Conservation (phyloP, 495 filamentous ascomycete species). For the Neurospora sp. region DNA sequence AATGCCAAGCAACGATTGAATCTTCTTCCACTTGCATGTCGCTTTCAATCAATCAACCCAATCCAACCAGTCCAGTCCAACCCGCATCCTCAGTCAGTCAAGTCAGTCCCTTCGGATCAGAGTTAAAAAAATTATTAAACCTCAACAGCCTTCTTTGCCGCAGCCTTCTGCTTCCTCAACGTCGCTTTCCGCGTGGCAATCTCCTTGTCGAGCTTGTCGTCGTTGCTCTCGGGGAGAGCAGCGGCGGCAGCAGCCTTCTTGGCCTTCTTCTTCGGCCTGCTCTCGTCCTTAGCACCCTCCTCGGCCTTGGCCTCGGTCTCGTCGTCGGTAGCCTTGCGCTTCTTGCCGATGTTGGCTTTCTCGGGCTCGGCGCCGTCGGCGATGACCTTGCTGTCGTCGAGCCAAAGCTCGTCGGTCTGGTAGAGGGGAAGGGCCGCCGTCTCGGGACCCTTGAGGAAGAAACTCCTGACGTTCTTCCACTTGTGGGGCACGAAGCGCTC, state of each 20-base stretch:
- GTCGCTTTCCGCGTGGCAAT: slow-evolving; percentile 50
- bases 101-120: background rate
- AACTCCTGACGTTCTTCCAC: slow-evolving; percentile 70
- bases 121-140: slow-evolving; percentile 4
- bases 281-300: slow-evolving; percentile 33
- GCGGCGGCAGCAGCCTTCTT: slow-evolving; percentile 29
- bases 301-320: slow-evolving; percentile 32
- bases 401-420: slow-evolving; percentile 84
- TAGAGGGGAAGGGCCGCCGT: slow-evolving; percentile 85
- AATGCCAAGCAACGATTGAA: slow-evolving; percentile 1
- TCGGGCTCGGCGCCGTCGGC: slow-evolving; percentile 46
- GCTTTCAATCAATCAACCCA: slow-evolving; percentile 4
- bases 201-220: slow-evolving; percentile 49
- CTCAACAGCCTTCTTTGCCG: slow-evolving; percentile 38
- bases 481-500: slow-evolving; percentile 71
- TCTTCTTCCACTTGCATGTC: slow-evolving; percentile 2
- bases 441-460: slow-evolving; percentile 83
- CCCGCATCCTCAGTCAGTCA: no score
- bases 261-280: slow-evolving; percentile 41
- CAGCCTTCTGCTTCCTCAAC: slow-evolving; percentile 49
- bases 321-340: slow-evolving; percentile 46
- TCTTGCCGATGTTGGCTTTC: slow-evolving; percentile 53
- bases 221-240: slow-evolving; percentile 32
- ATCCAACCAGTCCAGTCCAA: background rate
- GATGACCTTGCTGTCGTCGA: slow-evolving; percentile 69